A percentile compares a stretch with the other conserved stretches of the same genome.
These are phyloP conservation scores for Malassezia psittaci DNA, from an alignment of 1,284 basidiomycete genomes.

Conservation along the genomic window DNA sequence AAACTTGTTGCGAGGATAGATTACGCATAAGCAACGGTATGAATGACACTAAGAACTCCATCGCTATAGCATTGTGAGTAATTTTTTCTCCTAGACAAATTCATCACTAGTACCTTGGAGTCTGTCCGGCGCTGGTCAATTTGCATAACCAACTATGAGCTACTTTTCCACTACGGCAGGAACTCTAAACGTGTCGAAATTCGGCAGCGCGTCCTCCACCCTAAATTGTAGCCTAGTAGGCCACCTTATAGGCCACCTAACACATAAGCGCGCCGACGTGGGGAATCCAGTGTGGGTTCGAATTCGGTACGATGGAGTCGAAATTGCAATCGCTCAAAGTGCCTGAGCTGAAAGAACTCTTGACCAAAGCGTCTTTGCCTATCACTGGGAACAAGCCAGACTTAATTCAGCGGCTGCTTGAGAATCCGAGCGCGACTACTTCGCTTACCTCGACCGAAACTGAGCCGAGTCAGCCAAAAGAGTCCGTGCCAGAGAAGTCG, in stretches of 20 bases:
- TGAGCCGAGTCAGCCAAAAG: background rate
- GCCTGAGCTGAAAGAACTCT: slow-evolving; percentile 34
- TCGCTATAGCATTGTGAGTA: no score
- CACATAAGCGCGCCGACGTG: background rate
- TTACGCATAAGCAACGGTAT: background rate
- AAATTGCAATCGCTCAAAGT: slow-evolving; percentile 38
- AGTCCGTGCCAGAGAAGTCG: background rate
- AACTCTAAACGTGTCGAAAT: no score
- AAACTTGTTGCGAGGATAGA: background rate
- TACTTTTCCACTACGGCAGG: no score
- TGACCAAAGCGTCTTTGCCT: slow-evolving; percentile 26
- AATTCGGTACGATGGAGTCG: slow-evolving; percentile 25
- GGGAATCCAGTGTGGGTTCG: background rate
- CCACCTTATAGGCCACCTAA: background rate
- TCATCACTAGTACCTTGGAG: no score
- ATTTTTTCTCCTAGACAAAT: no score
- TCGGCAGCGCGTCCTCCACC: no score
- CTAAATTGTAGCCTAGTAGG: background rate
- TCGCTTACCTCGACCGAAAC: slow-evolving; percentile 15
- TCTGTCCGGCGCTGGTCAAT: no score
- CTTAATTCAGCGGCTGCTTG: slow-evolving; percentile 35
- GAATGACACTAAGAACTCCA: no score
- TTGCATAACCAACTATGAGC: no score
- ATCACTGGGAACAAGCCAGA: slow-evolving; percentile 39
- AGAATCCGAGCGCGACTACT: slow-evolving; percentile 31